Evolutionary conservation across 345 rosid genomes (phyloP).

Genomic region (Syzygium aromaticum): DNA sequence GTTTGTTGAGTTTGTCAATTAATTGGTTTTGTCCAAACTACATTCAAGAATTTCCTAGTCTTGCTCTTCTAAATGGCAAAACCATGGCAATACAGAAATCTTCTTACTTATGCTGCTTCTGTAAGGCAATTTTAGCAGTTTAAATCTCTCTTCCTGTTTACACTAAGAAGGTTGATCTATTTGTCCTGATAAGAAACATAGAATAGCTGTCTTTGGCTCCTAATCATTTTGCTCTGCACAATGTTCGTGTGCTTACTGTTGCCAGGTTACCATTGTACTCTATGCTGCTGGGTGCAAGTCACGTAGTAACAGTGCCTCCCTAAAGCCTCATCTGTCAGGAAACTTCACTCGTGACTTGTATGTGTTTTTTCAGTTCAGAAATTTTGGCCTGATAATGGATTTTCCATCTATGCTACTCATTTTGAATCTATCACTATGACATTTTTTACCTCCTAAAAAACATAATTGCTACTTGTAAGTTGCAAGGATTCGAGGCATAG

Average conservation of each 20-base stretch:
- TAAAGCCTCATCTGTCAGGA: conserved; percentile 69
- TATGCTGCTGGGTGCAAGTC: conserved; percentile 64
- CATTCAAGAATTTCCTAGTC: not conserved
- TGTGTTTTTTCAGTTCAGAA: not conserved
- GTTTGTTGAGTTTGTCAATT: not conserved
- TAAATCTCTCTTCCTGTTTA: not conserved
- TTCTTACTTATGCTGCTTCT: not conserved
- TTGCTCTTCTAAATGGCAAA: not conserved
- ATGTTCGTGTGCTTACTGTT: not conserved
- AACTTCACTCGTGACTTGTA: conserved; percentile 79
- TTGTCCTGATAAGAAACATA: not conserved
- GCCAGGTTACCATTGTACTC: conserved; percentile 50
- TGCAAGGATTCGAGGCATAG: accelerated
- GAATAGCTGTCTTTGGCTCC: not conserved
- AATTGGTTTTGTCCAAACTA: not conserved
- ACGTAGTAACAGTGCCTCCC: conserved; percentile 45
- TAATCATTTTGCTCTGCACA: not conserved
- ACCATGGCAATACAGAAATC: not conserved
- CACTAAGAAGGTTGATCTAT: not conserved
- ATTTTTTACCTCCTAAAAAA: not conserved
- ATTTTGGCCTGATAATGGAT: not conserved
- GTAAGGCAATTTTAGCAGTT: not conserved
- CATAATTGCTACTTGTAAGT: not conserved
- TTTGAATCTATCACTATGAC: not conserved
- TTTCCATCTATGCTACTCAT: not conserved